Base-by-base conservation (phyloP, 352 stramenopile genomes). In the Phytophthora colocasiae region DNA sequence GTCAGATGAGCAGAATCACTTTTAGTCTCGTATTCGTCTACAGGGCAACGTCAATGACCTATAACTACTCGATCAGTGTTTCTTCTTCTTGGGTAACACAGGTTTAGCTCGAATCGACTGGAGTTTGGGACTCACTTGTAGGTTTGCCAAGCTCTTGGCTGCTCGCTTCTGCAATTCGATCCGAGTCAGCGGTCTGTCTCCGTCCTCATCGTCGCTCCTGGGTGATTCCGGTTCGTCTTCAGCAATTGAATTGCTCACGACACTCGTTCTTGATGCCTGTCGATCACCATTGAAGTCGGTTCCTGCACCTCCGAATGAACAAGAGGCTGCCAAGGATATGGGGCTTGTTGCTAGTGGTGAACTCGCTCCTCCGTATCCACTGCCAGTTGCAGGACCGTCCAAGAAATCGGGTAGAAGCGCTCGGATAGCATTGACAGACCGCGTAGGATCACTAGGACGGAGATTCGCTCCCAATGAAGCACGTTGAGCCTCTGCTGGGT, bases 181-280 rank as follows among this genome's bases (percentile, higher is more conserved):
- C n/a, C 75, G 81, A 0, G 79, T 87, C 71, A 93, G 81, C 31
- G 81, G 79, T 0, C 80, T 81, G 44, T 91, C 78, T 9, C 77
- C 71, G 29, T 91, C 79, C 15, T 91, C 85, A 4, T 91, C 85
- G 51, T 91, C 85, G 47, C 78, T 90, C 12, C 70, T 75, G 29
- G 65, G 75, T 6, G 77, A 69, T 24, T 63, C 56, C 0, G 45
- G 52, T 3, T 88, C 77, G 32, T 90, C 80, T 39, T 90, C 81
- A 12, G 66, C 68, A 38, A 91, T 90, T 2, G 69, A 80, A 12
- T 57, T 32, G 22, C 57, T 89, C 26, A 70, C 67, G 12, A 69
- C 48, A 15, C 58, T 74, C 17, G 63, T 56, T 10, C 44, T 55
- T 2, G 64, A 57, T 7, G 63, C 7, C 1, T 39, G 32, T 43